These are phyloP conservation scores for Neophaeococcomyces mojaviensis DNA, from an alignment of 2,329 filamentous ascomycete genomes.

Conservation along the genomic window DNA sequence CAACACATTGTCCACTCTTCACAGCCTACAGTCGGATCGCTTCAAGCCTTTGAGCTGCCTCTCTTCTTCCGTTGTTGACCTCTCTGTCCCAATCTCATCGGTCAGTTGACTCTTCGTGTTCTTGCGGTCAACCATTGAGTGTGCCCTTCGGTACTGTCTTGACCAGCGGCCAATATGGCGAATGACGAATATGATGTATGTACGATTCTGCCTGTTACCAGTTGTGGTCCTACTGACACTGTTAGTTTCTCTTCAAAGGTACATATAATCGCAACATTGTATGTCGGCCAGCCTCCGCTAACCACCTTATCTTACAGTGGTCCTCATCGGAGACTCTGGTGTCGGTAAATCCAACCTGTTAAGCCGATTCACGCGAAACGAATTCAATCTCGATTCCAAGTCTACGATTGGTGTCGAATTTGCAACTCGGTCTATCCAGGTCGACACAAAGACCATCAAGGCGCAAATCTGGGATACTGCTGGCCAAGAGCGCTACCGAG, in stretches of 20 bases:
- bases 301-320: constrained; percentile 52
- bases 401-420: constrained; percentile 99
- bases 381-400: constrained; percentile 99
- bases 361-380: constrained; percentile 99
- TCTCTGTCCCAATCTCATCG: no score
- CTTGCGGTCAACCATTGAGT: background rate
- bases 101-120: no score
- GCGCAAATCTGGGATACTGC: constrained; percentile 99
- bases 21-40: background rate
- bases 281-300: constrained; percentile 2
- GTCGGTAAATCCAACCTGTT: constrained; percentile 99
- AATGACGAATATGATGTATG: constrained; percentile 99
- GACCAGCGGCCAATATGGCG: constrained; percentile 61
- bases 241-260: constrained; percentile 99
- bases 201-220: constrained; percentile 17
- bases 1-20: constrained; percentile 7
- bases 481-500: constrained; percentile 96
- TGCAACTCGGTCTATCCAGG: constrained; percentile 95
- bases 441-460: constrained; percentile 99
- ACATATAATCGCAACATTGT: constrained; percentile 23
- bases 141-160: no score
- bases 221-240: constrained; percentile 25
- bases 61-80: background rate
- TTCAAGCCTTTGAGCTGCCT: background rate
- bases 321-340: constrained; percentile 97